These are phyloP conservation scores for Rhizopus delemar DNA, from an alignment of 371 early-diverging fungal genomes.

Conservation along the genomic window DNA sequence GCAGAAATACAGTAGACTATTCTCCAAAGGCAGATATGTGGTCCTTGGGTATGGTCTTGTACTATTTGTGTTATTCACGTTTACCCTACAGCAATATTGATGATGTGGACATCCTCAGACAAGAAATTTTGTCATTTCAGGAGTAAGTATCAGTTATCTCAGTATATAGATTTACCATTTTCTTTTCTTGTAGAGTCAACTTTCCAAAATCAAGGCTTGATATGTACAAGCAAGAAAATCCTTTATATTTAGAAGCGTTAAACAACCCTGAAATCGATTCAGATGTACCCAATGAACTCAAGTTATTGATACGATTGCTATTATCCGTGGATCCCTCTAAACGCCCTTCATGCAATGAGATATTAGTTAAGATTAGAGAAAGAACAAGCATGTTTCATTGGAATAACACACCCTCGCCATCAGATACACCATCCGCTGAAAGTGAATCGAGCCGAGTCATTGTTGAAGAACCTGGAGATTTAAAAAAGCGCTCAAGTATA, in stretches of 20 bases:
- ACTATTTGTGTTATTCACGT: constrained; percentile 82
- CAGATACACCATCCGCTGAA: not conserved
- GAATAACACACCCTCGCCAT: not conserved
- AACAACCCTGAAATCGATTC: constrained; percentile 20
- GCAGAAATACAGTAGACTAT: constrained; percentile 71
- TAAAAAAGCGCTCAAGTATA: not conserved
- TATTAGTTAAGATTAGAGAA: constrained; percentile 39
- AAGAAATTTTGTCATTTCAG: constrained; percentile 74
- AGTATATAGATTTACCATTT: not conserved
- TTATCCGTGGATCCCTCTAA: constrained; percentile 61
- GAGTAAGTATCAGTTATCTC: constrained; percentile 25
- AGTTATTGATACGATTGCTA: constrained; percentile 58
- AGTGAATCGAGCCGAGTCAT: not conserved
- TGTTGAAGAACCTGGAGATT: not conserved
- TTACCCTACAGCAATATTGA: constrained; percentile 87
- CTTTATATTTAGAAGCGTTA: constrained; percentile 13
- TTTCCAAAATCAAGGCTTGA: constrained; percentile 41
- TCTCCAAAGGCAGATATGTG: constrained; percentile 91
- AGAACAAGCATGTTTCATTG: not conserved
- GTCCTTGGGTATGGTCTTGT: constrained; percentile 92
- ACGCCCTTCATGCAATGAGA: constrained; percentile 68
- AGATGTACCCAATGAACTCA: constrained; percentile 61
- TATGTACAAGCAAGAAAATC: constrained; percentile 21
- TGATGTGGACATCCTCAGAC: constrained; percentile 80
- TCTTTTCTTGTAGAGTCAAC: constrained; percentile 17